phyloP scores from a whole-genome alignment of 164 flowering plant species.

The Cinnamomum micranthum region DNA sequence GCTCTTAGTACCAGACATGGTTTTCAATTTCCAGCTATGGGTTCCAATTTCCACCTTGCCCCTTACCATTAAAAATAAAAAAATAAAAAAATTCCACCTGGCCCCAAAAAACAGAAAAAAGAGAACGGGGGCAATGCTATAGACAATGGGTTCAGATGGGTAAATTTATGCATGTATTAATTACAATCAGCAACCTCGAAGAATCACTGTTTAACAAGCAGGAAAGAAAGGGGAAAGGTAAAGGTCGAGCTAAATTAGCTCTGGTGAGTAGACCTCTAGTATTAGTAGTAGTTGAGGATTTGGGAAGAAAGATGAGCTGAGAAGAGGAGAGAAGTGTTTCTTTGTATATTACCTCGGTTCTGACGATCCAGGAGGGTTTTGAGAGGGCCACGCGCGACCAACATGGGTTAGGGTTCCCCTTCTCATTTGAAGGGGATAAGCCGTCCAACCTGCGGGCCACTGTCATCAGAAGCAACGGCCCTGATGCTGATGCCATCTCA shows the following conservation, averaged over 20 bases:
- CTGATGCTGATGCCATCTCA: background rate
- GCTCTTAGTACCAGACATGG: no score
- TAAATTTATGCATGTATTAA: no score
- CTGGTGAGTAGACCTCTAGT: background rate
- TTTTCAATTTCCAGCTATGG: no score
- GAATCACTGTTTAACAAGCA: background rate
- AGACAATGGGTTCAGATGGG: no score
- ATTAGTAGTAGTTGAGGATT: background rate
- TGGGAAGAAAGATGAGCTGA: background rate
- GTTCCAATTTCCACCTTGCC: no score
- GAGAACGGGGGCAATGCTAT: no score
- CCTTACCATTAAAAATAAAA: no score
- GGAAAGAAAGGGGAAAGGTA: background rate
- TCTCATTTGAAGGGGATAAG: conserved; percentile 6
- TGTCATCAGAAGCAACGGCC: conserved; percentile 5
- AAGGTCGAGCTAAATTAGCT: background rate
- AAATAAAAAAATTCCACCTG: no score
- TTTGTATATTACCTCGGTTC: conserved; percentile 42
- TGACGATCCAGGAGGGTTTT: conserved; percentile 57
- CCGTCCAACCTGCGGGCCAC: conserved; percentile 1
- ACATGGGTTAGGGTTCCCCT: conserved; percentile 11
- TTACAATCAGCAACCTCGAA: background rate
- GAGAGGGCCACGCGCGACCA: conserved; percentile 24
- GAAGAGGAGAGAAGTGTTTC: background rate
- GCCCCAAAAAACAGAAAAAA: no score